Base-by-base conservation (phyloP, 2,329 filamentous ascomycete genomes). In the Beauveria rudraprayagi region DNA sequence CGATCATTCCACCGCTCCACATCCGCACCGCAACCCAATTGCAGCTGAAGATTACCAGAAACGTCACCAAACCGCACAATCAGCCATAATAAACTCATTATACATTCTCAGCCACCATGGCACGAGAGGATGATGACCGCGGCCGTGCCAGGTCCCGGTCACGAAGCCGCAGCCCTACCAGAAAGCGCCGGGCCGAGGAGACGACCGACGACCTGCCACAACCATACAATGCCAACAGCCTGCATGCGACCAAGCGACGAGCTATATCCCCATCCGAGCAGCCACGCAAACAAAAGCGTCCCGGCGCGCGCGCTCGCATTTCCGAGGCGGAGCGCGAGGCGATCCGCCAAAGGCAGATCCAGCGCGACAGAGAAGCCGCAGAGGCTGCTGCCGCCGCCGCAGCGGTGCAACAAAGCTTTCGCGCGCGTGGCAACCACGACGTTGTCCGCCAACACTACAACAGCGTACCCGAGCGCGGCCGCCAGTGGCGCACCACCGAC, bases 381-480 rank as follows among this genome's bases (percentile, higher is more conserved):
- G 71, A 69, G 24, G 70, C 70, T 7, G 71, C 72, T 16, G 73
- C 72, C 8, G 71, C 72, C 8, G 71, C 72, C 17, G 72, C 72
- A 8, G 71, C 72, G 14, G 71, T 73, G 5, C 72, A 70, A 0
- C 72, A 76, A 59, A 70, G 74, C 11, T 74, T 75, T 56, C 74
- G 77, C 48, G 74, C 75, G 48, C 76, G 78, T 40, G 77, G 86
- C 55, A 87, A 86, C 48, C 86, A 92, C 67, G 91, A 97, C 69
- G 87, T 96, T 8, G 94, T 97, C 54, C 85, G 88, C 56, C 88
- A 96, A 66, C 93, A 97, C 75, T 99, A 99, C 81, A 99, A 99
- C 75, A 88, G 90, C 43, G 93, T 97, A 0, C 93, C 93, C 0
- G 90, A 99, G 77, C 85, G 92, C 34, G 94, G 94, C 14, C 86